These are phyloP conservation scores for Linum lewisii DNA, from an alignment of 345 rosid species.

Conservation along the genomic window DNA sequence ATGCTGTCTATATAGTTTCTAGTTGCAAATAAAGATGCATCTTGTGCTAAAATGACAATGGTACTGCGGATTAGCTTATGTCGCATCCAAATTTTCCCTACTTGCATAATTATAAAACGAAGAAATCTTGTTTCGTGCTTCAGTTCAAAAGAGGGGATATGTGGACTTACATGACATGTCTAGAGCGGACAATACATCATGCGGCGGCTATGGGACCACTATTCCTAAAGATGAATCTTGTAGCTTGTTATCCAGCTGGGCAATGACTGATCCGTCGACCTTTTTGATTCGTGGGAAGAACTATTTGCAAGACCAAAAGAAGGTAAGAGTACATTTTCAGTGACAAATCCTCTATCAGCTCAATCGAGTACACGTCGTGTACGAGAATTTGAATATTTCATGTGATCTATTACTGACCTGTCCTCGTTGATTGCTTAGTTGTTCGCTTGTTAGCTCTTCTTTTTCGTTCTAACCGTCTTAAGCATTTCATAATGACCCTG, in stretches of 20 bases:
- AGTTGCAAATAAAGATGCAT: constrained; percentile 1
- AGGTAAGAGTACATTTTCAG: constrained; percentile 36
- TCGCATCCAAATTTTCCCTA: background rate
- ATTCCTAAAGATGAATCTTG: constrained; percentile 66
- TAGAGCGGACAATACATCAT: constrained; percentile 44
- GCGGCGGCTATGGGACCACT: constrained; percentile 70
- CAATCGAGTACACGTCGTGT: too few relatives aligned
- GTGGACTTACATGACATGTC: constrained; percentile 65
- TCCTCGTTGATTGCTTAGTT: too few relatives aligned
- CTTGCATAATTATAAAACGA: constrained; percentile 9
- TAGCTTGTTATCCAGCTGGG: constrained; percentile 65
- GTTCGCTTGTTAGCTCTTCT: too few relatives aligned
- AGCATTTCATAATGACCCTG: background rate
- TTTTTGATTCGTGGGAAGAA: constrained; percentile 80
- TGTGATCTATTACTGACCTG: constrained; percentile 1
- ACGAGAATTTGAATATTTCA: too few relatives aligned
- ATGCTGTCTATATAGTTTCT: constrained; percentile 10
- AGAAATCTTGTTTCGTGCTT: constrained; percentile 1
- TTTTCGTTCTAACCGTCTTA: too few relatives aligned
- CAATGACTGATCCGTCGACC: constrained; percentile 65
- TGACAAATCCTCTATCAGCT: too few relatives aligned
- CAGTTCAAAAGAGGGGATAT: constrained; percentile 92
- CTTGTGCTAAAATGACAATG: too few relatives aligned
- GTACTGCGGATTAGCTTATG: constrained; percentile 5
- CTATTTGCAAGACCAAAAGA: constrained; percentile 68